phyloP scores from a whole-genome alignment of 176 grass and related monocot genomes.

The Oryza longistaminata region DNA sequence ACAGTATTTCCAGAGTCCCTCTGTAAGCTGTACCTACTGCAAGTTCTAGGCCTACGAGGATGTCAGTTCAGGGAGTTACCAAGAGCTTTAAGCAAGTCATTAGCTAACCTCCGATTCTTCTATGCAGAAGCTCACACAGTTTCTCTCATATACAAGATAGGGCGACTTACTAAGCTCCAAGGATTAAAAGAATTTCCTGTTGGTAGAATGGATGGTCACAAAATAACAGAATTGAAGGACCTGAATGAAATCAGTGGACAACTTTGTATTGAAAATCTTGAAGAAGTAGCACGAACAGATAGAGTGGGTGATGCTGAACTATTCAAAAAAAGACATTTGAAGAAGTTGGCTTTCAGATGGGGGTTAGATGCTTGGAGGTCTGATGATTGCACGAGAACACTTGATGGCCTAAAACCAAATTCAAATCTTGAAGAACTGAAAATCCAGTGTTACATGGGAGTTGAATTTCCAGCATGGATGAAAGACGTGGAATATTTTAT shows the following conservation, averaged over 20 bases:
- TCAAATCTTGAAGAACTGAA: too few relatives aligned
- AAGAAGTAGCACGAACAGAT: slow-evolving; percentile 26
- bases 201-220: slow-evolving; percentile 24
- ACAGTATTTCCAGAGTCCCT: slow-evolving; percentile 19
- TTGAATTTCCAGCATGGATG: too few relatives aligned
- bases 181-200: slow-evolving; percentile 39
- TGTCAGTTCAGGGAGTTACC: slow-evolving; percentile 34
- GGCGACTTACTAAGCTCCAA: slow-evolving; percentile 37
- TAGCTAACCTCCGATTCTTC: slow-evolving; percentile 35
- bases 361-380: not conserved
- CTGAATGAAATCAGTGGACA: slow-evolving; percentile 32
- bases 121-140: slow-evolving; percentile 28
- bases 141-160: slow-evolving; percentile 38
- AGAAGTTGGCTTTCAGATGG: slow-evolving; percentile 26
- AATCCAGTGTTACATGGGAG: too few relatives aligned
- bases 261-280: slow-evolving; percentile 32
- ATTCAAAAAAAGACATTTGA: slow-evolving; percentile 32
- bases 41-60: slow-evolving; percentile 36
- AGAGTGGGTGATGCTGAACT: slow-evolving; percentile 32
- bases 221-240: slow-evolving; percentile 38
- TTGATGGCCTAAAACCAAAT: too few relatives aligned
- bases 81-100: slow-evolving; percentile 31
- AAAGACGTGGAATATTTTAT: too few relatives aligned
- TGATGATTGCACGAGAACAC: too few relatives aligned
- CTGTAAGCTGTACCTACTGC: slow-evolving; percentile 28